Base-by-base conservation (phyloP, 2,329 filamentous ascomycete species). In the Aspergillus sclerotialis region DNA sequence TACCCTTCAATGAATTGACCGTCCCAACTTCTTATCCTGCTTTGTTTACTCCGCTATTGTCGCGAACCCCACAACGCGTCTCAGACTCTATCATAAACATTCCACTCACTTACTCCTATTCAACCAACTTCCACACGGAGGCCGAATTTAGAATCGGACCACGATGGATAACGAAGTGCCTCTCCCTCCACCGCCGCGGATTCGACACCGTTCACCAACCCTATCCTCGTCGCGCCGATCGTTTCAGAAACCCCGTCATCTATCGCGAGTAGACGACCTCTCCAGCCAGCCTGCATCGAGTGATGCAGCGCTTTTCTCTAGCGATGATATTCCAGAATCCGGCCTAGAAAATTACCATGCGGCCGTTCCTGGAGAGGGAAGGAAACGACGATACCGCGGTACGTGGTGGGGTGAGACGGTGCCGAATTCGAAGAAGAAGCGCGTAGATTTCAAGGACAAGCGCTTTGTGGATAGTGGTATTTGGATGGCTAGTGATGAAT, bases 401-500 rank as follows among this genome's bases (percentile, higher is more conserved):
- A 65, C 63, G 2, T 67, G 63, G 63, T 67, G 63, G 63, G 58
- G 60, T 16, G 55, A 67, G 37, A 58, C 58, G 48, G 52, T 56
- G 30, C 39, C 52, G 24, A 51, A 61, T 34, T 46, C 50, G 17
- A 63, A 62, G 45, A 52, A 52, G 7, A 63, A 61, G 43, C 52
- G 64, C 36, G 57, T 55, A 3, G 58, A 62, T 25, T 68, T 68
- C 28, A 65, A 61, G 42, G 57, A 60, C 19, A 65, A 64, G 46
- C 53, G 65, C 14, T 49, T 66, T 40, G 50, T 66, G 17, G 66
- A 69, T 38, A 67, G 63, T 47, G 66, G 66, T 37, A 63, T 69
- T 8, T 69, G 65, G 58, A 65, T 69, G 64, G 63, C 58, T 2
- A 68, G 65, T 44, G 65, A 69, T 45, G 62, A 64, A 38, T 61